These are phyloP conservation scores for Coemansia sp. DNA, from an alignment of 192 early-diverging fungal species.

Conservation along the genomic window DNA sequence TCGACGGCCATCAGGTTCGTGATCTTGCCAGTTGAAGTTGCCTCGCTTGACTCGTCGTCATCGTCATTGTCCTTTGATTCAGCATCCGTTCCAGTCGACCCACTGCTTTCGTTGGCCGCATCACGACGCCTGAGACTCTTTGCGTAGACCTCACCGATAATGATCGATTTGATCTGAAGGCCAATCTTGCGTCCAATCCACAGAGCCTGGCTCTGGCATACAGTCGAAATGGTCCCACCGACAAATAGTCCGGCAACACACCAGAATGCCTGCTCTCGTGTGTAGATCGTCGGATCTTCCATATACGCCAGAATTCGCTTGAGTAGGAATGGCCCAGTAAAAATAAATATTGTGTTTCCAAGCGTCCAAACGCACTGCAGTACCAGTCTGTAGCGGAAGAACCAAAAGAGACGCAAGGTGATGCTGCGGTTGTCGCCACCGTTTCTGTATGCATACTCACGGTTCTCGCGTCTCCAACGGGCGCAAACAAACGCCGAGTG, in stretches of 20 bases:
- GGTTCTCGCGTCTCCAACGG: conserved; percentile 23
- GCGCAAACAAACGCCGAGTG: conserved; percentile 31
- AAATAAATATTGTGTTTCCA: conserved; percentile 44
- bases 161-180: conserved; percentile 61
- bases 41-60: conserved; percentile 36
- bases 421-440: conserved; percentile 37
- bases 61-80: conserved; percentile 6
- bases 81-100: conserved; percentile 1
- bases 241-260: conserved; percentile 64
- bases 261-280: conserved; percentile 57
- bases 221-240: conserved; percentile 40
- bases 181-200: conserved; percentile 70
- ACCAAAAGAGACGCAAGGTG: conserved; percentile 37
- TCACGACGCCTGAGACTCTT: conserved; percentile 63
- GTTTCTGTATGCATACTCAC: conserved; percentile 25
- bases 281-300: conserved; percentile 52
- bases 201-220: conserved; percentile 62
- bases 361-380: conserved; percentile 54
- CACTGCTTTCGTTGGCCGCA: conserved; percentile 19
- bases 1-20: conserved; percentile 74
- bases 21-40: conserved; percentile 58
- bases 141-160: conserved; percentile 68
- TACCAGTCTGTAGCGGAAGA: conserved; percentile 50
- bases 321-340: conserved; percentile 58
- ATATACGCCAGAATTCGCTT: conserved; percentile 61